Conservation (phyloP, 2,329 filamentous ascomycete species). For the Graphiopsis chlorocephala region DNA sequence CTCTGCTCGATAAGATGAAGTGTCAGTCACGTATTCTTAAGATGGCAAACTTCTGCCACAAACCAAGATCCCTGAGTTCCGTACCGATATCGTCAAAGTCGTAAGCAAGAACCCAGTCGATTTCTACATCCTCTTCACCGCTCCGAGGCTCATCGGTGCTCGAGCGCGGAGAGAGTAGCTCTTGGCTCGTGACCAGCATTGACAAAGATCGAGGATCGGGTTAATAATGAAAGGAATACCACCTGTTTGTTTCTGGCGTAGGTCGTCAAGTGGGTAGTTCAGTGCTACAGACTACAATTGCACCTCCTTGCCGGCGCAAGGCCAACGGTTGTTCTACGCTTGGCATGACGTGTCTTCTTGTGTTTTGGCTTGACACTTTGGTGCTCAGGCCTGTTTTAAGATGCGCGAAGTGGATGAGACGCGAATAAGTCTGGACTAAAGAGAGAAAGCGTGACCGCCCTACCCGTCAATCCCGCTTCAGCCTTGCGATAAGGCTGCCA, state of each 20-base stretch:
- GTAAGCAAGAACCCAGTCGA: conserved; percentile 15
- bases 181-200: conserved; percentile 3
- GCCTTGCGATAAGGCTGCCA: neutral
- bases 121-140: conserved; percentile 12
- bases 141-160: conserved; percentile 12
- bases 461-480: conserved; percentile 3
- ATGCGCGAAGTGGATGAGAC: conserved; percentile 10
- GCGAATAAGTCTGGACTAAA: conserved; percentile 6
- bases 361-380: conserved; percentile 3
- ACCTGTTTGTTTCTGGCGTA: neutral
- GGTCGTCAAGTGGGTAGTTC: neutral
- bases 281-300: neutral
- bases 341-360: conserved; percentile 16
- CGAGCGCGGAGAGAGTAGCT: conserved; percentile 6
- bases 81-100: conserved; percentile 15
- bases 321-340: neutral
- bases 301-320: neutral
- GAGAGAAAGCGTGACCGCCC: conserved; percentile 1
- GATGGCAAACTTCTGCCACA: conserved; percentile 9
- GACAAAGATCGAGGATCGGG: neutral
- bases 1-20: neutral
- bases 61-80: conserved; percentile 3
- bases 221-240: neutral
- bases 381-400: conserved; percentile 1
- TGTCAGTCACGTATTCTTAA: neutral